Base-by-base conservation (phyloP, 441 rosid genomes). In the Populus hybrid region DNA sequence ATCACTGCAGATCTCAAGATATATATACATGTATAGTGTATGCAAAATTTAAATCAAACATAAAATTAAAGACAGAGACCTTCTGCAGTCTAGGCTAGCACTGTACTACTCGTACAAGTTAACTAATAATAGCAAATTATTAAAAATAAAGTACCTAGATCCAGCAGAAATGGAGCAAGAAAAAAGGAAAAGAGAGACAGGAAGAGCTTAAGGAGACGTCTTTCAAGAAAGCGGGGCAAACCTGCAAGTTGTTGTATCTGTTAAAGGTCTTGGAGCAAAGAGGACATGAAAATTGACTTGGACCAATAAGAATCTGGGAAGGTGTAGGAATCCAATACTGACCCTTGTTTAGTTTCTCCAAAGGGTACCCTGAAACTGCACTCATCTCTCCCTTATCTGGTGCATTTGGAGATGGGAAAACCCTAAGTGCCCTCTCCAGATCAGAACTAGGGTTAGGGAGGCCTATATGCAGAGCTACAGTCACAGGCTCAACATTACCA, bases 211-310 rank as follows among this genome's bases (percentile, higher is more conserved):
- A 40, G 23, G 28, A 38, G 31, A 76, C 68, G 38, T 76, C 36
- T 74, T 74, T 64, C 78, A 66, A 20, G 65, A 9, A 70, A 78
- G 28, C 63, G 81, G 77, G 67, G 72, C 72, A 71, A 56, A 91
- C 95, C 93, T 91, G 94, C 88, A 91, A 81, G 84, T 91, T 90
- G 83, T 91, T 91, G 89, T 91, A 89, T 83, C 96, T 81, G 80
- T 90, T 91, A 76, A 91, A 91, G 86, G 87, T 89, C 77, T 90
- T 91, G 83, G 70, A 64, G 87, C 93, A 91, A 83, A 91, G 84
- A 72, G 90, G 87, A 75, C 96, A 91, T 21, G n/a, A n/a, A n/a
- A n/a, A n/a, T n/a, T n/a, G n/a, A n/a, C n/a, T n/a, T n/a, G n/a
- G n/a, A n/a, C n/a, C n/a, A n/a, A n/a, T n/a, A n/a, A n/a, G n/a